Percentiles rank a stretch among this genome's conserved stretches.
Evolutionary conservation across 371 early-diverging fungal genomes (phyloP).

Genomic region (Mucor circinelloides): DNA sequence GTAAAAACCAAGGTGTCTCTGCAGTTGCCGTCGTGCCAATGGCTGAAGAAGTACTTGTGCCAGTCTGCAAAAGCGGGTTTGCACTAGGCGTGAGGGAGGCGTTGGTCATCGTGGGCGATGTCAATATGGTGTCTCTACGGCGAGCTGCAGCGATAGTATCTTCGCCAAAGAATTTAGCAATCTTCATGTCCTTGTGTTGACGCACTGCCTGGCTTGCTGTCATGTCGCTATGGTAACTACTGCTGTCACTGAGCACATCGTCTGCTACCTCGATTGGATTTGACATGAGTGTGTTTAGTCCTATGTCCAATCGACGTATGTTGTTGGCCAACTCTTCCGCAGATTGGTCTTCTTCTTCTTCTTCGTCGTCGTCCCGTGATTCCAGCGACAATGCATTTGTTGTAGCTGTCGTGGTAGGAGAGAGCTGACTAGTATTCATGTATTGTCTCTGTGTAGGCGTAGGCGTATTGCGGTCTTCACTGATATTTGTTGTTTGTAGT

Average conservation of each 20-base stretch:
- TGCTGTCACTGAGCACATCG: background rate
- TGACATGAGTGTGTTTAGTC: constrained; percentile 10
- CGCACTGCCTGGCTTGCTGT: background rate
- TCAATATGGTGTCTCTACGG: constrained; percentile 34
- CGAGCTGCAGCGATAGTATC: constrained; percentile 46
- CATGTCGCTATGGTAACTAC: constrained; percentile 13
- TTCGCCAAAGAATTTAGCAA: constrained; percentile 73
- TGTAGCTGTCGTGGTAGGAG: background rate
- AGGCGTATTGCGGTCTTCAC: constrained; percentile 6
- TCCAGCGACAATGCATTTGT: background rate
- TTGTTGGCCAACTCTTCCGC: background rate
- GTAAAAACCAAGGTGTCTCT: constrained; percentile 51
- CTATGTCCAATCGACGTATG: constrained; percentile 10
- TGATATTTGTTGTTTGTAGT: background rate
- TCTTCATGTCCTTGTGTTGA: constrained; percentile 35
- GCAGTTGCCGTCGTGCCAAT: background rate
- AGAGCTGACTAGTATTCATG: background rate
- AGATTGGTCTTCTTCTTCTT: constrained; percentile 6
- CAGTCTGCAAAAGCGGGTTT: background rate
- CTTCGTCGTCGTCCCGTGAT: constrained; percentile 11
- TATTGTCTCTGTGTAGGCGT: constrained; percentile 10
- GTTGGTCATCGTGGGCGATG: constrained; percentile 2
- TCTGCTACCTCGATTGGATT: background rate
- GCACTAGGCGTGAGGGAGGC: background rate
- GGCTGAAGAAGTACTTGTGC: background rate